Evolutionary conservation across 768 basidiomycete species (phyloP).

Genomic region (Aureoboletus auriporus): DNA sequence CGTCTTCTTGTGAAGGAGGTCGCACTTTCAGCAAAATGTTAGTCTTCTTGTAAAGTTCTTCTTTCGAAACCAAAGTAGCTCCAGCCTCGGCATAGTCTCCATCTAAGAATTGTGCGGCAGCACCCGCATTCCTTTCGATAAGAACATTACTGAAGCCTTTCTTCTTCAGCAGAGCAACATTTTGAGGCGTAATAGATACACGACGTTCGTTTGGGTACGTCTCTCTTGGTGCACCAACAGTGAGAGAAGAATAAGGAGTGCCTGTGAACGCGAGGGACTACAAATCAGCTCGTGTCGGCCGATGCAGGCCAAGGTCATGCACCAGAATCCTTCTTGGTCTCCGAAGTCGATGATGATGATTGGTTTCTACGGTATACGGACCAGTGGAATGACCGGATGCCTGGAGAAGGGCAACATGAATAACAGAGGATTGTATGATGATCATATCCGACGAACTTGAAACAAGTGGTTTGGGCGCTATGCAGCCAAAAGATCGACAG

Average conservation of each 20-base stretch:
- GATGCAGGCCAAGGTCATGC: slow-evolving; percentile 1
- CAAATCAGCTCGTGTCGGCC: neutral
- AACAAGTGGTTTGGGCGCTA: slow-evolving; percentile 16
- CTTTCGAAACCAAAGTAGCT: slow-evolving; percentile 68
- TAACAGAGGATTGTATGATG: neutral
- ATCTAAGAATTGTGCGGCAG: slow-evolving; percentile 73
- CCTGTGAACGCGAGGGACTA: slow-evolving; percentile 29
- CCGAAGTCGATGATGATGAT: slow-evolving; percentile 6
- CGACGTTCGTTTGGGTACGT: slow-evolving; percentile 74
- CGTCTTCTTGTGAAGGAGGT: slow-evolving; percentile 62
- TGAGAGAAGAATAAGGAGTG: slow-evolving; percentile 65
- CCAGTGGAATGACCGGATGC: slow-evolving; percentile 29
- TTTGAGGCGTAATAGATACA: slow-evolving; percentile 79
- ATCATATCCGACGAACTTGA: slow-evolving; percentile 17
- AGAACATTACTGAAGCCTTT: slow-evolving; percentile 77
- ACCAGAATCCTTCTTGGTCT: slow-evolving; percentile 25
- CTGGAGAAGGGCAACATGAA: slow-evolving; percentile 8
- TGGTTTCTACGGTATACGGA: slow-evolving; percentile 25
- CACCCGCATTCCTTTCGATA: slow-evolving; percentile 69
- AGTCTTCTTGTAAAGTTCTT: slow-evolving; percentile 61
- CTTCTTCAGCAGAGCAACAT: slow-evolving; percentile 69
- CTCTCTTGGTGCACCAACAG: slow-evolving; percentile 75
- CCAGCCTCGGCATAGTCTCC: slow-evolving; percentile 77
- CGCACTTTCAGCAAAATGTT: slow-evolving; percentile 88
- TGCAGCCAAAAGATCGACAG: slow-evolving; percentile 18